Percentiles rank a stretch among this genome's conserved stretches.
phyloP scores from a whole-genome alignment of 2,329 filamentous ascomycete species.

The Colletotrichum coccodes region DNA sequence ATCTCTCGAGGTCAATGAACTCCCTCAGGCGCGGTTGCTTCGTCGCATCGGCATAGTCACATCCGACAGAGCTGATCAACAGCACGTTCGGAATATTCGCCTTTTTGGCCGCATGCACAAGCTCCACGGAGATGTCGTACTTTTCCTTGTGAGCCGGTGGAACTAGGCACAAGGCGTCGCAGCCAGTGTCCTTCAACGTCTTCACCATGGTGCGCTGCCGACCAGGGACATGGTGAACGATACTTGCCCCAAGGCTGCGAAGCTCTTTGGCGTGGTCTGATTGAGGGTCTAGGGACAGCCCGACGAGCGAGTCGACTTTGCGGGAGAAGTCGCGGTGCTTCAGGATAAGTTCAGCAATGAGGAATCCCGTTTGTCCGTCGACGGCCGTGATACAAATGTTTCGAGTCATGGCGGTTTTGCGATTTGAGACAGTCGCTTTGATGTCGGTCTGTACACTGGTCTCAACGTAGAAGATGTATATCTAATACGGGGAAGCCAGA shows the following conservation, averaged over 20 bases:
- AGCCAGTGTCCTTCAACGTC: conserved; percentile 51
- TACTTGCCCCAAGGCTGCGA: conserved; percentile 49
- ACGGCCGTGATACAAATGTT: conserved; percentile 59
- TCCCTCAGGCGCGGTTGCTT: conserved; percentile 60
- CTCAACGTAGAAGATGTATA: no score
- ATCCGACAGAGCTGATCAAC: conserved; percentile 59
- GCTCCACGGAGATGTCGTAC: conserved; percentile 54
- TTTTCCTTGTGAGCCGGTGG: conserved; percentile 59
- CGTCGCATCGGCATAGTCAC: conserved; percentile 58
- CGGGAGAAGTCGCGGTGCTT: conserved; percentile 52
- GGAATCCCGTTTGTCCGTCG: conserved; percentile 61
- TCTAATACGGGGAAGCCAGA: no score
- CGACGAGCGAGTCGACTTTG: conserved; percentile 52
- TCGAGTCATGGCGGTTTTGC: conserved; percentile 50
- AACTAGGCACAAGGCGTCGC: conserved; percentile 60
- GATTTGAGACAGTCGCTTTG: no score
- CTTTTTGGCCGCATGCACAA: conserved; percentile 55
- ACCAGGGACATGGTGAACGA: conserved; percentile 54
- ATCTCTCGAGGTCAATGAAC: conserved; percentile 60
- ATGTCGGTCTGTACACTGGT: no score
- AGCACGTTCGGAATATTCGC: conserved; percentile 55
- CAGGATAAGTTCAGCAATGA: conserved; percentile 60
- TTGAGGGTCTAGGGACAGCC: conserved; percentile 51
- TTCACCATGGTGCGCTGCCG: conserved; percentile 49
- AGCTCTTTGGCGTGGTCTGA: conserved; percentile 52